Percentiles rank a stretch among this genome's conserved stretches.
Conservation (phyloP, 371 early-diverging fungal genomes). For the Zancudomyces culisetae region DNA sequence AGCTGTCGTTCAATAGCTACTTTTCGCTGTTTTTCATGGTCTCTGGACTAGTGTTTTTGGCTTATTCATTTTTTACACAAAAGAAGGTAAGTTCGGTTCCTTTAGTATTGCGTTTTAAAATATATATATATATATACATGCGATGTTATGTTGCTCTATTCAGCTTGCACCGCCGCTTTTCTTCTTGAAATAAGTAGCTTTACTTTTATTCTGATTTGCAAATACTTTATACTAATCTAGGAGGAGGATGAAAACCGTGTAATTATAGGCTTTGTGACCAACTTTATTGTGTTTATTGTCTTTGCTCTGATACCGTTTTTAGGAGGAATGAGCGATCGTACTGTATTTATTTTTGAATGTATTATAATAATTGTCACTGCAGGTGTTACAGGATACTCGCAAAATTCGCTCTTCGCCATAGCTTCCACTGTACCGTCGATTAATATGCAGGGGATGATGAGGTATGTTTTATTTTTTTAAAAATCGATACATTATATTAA, state of each 20-base stretch:
- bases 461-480: neutral
- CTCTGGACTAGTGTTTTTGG: neutral
- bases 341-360: conserved; percentile 38
- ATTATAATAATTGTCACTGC: conserved; percentile 36
- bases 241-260: conserved; percentile 13
- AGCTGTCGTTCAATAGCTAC: neutral
- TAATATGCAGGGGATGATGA: conserved; percentile 51
- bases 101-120: too few species aligned
- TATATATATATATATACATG: too few species aligned
- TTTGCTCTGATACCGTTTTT: conserved; percentile 23
- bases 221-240: neutral
- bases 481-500: too few species aligned
- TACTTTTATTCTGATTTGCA: neutral
- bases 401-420: conserved; percentile 52
- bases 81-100: conserved; percentile 1
- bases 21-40: neutral
- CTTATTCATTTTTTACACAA: neutral
- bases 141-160: too few species aligned
- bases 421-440: conserved; percentile 46
- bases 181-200: neutral
- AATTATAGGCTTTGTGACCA: conserved; percentile 24
- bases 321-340: conserved; percentile 8
- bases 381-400: conserved; percentile 38
- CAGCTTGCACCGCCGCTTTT: neutral
- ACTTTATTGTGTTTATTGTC: conserved; percentile 24